Evolutionary conservation across 1,139 yeast species (phyloP), one percentile per base, ranked within the genome.

Genomic region (Arxiozyma slooffiae): DNA sequence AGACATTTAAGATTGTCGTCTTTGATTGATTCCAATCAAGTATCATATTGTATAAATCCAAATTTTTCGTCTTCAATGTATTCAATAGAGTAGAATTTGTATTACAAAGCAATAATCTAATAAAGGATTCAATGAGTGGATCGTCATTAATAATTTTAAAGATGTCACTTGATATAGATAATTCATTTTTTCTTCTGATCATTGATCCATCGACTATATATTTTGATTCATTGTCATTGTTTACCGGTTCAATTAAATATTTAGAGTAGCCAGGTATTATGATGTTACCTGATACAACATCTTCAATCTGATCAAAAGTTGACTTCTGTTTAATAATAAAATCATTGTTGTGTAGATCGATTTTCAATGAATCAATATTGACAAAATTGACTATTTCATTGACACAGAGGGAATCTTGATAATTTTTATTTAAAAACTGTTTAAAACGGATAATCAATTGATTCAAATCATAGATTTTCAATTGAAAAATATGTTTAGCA

Each of bases 401-500:
- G 9, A 39, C 17, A 17, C 37, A 48, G 14, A 30, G 14, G 14
- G 36, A 14, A 30, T 30, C 36, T n/a, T 30, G 36, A 30, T 26
- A 48, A 14, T 45, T 41, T 4, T 46, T 26, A 4, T 38, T 17
- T 21, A 46, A 38, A 18, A 46, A 16, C 3, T 36, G 16, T 8
- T 37, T 14, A 17, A 41, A 30, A 4, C 21, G 20, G 1, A 21
- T n/a, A 3, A 30, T 21, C 7, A 50, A 18, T n/a, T 39, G 16
- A 21, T 38, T 21, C 2, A 48, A 23, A 43, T 30, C 17, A 4
- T 18, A 24, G 21, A 17, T n/a, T 7, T 46, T 37, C 8, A 23
- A 81, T 62, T 84, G 85, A 61, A 87, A 94, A 9, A 87, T 76
- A 57, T 76, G 80, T 51, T 95, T 71, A 44, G 89, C 74, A 34